These are phyloP conservation scores for Chrysanthemum seticuspe DNA, from an alignment of 129 eudicot species.

Conservation along the genomic window DNA sequence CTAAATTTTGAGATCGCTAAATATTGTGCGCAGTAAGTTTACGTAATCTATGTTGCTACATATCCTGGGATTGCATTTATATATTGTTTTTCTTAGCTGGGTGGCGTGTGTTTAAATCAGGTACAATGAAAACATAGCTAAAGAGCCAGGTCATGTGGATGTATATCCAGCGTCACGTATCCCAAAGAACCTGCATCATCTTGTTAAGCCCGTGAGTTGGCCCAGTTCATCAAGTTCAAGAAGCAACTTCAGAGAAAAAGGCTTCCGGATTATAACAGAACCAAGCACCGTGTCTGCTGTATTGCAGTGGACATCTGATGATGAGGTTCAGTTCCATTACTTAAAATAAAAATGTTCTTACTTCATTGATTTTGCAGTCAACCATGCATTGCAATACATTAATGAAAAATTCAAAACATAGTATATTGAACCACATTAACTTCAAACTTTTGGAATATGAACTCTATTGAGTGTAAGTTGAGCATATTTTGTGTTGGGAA, in stretches of 20 bases:
- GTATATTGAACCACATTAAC: conserved; percentile 10
- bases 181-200: conserved; percentile 71
- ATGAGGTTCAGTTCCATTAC: conserved; percentile 57
- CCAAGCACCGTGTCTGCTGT: conserved; percentile 55
- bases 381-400: conserved; percentile 4
- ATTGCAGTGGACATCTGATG: conserved; percentile 73
- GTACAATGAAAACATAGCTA: conserved; percentile 72
- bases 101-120: conserved; percentile 33
- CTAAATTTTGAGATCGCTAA: conserved; percentile 67
- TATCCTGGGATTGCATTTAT: not conserved
- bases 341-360: conserved; percentile 4
- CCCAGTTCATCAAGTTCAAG: conserved; percentile 29
- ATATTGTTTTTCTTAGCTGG: not conserved
- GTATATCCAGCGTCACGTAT: conserved; percentile 79
- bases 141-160: conserved; percentile 95
- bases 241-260: conserved; percentile 54
- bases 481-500: not conserved
- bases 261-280: conserved; percentile 69
- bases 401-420: not conserved
- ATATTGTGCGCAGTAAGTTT: conserved; percentile 74
- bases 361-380: conserved; percentile 3
- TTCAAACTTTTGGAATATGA: conserved; percentile 2
- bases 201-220: conserved; percentile 61
- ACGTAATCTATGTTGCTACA: conserved; percentile 3
- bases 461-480: conserved; percentile 2